A percentile compares a stretch with the other conserved stretches of the same genome.
Conservation (phyloP, 768 basidiomycete species). For the Leccinum boreale region DNA sequence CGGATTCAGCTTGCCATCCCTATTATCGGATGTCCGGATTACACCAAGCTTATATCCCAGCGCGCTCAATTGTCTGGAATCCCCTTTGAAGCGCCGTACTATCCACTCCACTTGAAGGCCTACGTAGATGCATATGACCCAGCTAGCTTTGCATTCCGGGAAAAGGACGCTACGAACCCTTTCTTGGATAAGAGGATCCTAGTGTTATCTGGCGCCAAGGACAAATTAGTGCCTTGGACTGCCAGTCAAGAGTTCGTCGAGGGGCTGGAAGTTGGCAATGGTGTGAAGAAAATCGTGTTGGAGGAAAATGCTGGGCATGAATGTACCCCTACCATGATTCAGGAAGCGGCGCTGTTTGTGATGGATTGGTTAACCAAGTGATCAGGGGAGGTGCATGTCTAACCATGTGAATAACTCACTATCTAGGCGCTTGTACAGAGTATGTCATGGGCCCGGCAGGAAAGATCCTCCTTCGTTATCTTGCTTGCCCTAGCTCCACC, state of each 20-base stretch:
- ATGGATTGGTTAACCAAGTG: constrained; percentile 23
- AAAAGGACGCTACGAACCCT: constrained; percentile 43
- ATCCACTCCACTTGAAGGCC: constrained; percentile 51
- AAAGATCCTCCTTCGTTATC: too few species aligned
- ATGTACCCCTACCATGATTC: constrained; percentile 59
- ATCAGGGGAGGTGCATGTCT: neutral
- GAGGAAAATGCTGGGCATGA: constrained; percentile 59
- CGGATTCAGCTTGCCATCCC: constrained; percentile 45
- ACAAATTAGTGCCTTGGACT: constrained; percentile 66
- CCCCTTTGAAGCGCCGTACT: constrained; percentile 46
- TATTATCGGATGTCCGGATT: constrained; percentile 74
- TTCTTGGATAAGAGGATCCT: constrained; percentile 73
- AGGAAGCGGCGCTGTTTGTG: constrained; percentile 35
- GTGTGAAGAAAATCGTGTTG: constrained; percentile 54
- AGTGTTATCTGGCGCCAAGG: constrained; percentile 63
- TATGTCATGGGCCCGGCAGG: neutral
- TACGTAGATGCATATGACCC: constrained; percentile 50
- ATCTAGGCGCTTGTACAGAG: neutral
- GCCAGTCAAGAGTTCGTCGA: constrained; percentile 56
- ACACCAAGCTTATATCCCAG: constrained; percentile 48
- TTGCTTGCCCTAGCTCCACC: constrained; percentile 37
- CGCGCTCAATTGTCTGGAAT: constrained; percentile 51
- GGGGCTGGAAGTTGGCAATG: constrained; percentile 50
- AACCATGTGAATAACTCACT: neutral
- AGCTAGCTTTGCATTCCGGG: constrained; percentile 38